A percentile compares a stretch with the other conserved stretches of the same genome.
These are phyloP conservation scores for Trichothecium sympodiale DNA, from an alignment of 2,329 filamentous ascomycete genomes.

Conservation along the genomic window DNA sequence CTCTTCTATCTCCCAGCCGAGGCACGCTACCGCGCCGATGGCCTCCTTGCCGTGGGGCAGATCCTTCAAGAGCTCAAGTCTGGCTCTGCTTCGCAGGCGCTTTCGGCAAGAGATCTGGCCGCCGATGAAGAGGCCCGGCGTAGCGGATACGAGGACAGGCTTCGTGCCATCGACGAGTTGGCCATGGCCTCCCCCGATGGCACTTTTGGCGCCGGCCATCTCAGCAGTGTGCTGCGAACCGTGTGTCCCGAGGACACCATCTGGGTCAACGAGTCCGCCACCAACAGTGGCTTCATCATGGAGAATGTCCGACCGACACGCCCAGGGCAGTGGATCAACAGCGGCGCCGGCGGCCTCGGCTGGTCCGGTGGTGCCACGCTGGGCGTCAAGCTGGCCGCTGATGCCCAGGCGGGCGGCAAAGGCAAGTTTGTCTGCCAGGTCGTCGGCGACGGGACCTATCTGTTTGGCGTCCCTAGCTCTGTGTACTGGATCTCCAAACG, in stretches of 20 bases:
- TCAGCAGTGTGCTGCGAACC: conserved; percentile 11
- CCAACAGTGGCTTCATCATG: conserved; percentile 50
- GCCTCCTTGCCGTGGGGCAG: conserved; percentile 55
- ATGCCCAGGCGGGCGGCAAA: conserved; percentile 25
- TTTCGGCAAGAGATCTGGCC: conserved; percentile 13
- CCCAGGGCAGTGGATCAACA: conserved; percentile 66
- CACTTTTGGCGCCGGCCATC: conserved; percentile 21
- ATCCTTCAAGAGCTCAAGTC: conserved; percentile 50
- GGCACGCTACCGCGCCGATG: conserved; percentile 56
- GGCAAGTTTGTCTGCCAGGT: conserved; percentile 42
- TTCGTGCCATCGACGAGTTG: conserved; percentile 47
- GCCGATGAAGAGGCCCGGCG: conserved; percentile 34
- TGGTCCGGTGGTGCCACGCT: conserved; percentile 66
- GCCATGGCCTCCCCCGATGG: conserved; percentile 50
- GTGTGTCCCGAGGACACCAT: conserved; percentile 40
- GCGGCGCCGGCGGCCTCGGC: conserved; percentile 64
- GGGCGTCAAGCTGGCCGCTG: conserved; percentile 59
- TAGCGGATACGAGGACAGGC: conserved; percentile 43
- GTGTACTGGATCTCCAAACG: conserved; percentile 45
- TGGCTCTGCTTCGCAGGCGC: conserved; percentile 25
- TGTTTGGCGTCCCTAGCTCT: conserved; percentile 42
- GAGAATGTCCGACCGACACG: conserved; percentile 57
- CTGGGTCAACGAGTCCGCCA: conserved; percentile 66
- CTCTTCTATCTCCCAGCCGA: conserved; percentile 60
- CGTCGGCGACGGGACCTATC: conserved; percentile 45